A percentile compares a stretch with the other conserved stretches of the same genome.
Conservation (phyloP, 306 rosid species). For the Canavalia gladiata region DNA sequence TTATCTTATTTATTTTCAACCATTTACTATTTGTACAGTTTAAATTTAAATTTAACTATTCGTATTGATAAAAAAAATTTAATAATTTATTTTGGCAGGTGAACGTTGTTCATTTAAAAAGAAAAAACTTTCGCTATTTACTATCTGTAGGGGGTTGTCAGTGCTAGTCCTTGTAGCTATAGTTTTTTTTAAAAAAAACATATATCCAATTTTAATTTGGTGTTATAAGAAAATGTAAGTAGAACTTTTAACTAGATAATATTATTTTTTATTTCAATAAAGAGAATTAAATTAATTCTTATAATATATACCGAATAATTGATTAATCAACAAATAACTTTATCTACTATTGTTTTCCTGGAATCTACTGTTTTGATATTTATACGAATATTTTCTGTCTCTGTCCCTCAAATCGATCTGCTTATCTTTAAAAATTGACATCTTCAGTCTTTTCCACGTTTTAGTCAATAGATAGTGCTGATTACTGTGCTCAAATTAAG, state of each 20-base stretch:
- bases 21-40: not conserved
- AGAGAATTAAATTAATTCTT: no score
- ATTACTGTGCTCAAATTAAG: slow-evolving; percentile 44
- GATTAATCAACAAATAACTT: not conserved
- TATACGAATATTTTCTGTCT: slow-evolving; percentile 48
- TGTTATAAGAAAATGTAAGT: not conserved
- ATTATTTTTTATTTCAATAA: not conserved
- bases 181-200: not conserved
- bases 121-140: not conserved
- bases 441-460: slow-evolving; percentile 44
- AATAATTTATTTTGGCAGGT: not conserved
- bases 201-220: not conserved
- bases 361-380: slow-evolving; percentile 32
- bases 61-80: not conserved
- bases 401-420: slow-evolving; percentile 52
- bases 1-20: not conserved
- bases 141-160: not conserved
- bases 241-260: not conserved
- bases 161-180: not conserved
- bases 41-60: not conserved
- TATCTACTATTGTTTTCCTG: slow-evolving; percentile 1
- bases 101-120: not conserved
- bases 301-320: not conserved
- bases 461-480: slow-evolving; percentile 51
- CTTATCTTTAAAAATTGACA: slow-evolving; percentile 49